phyloP scores from a whole-genome alignment of 352 stramenopile species.

The Pythium chondricola region DNA sequence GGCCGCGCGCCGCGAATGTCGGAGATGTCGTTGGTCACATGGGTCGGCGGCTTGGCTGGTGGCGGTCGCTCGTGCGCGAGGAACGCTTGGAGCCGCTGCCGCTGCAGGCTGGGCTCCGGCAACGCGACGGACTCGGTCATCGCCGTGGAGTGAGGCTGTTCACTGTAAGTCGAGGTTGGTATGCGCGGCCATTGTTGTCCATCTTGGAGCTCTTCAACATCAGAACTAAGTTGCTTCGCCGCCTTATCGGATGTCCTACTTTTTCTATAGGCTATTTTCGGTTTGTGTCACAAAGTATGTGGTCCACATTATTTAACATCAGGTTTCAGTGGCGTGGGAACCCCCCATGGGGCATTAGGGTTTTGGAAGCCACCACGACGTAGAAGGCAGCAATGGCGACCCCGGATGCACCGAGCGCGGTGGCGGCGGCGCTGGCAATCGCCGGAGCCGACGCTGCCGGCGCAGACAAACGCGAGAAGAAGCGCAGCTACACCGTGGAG shows the following conservation, averaged over 20 bases:
- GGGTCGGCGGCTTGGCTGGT: conserved; percentile 23
- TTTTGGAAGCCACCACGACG: background rate
- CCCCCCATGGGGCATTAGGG: conserved; percentile 18
- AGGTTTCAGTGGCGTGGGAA: background rate
- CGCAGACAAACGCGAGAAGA: conserved; percentile 33
- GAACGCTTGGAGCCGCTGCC: conserved; percentile 36
- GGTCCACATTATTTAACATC: conserved; percentile 13
- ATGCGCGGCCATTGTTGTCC: too few relatives aligned
- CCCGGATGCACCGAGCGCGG: background rate
- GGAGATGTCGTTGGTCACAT: conserved; percentile 57
- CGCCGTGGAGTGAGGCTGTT: background rate
- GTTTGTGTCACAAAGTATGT: conserved; percentile 1
- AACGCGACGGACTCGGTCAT: conserved; percentile 4
- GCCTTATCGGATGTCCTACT: too few relatives aligned
- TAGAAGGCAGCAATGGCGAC: background rate
- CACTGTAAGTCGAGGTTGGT: too few relatives aligned
- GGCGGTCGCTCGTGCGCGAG: conserved; percentile 30
- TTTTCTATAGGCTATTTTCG: background rate
- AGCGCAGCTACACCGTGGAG: conserved; percentile 71
- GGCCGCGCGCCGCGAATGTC: conserved; percentile 49
- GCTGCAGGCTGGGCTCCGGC: conserved; percentile 21
- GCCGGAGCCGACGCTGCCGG: conserved; percentile 1
- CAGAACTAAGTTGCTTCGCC: too few relatives aligned
- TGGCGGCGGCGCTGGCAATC: conserved; percentile 1
- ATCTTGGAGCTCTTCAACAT: background rate